Evolutionary conservation across 805 yeast species (phyloP).

Genomic region (Hanseniaspora vineae): DNA sequence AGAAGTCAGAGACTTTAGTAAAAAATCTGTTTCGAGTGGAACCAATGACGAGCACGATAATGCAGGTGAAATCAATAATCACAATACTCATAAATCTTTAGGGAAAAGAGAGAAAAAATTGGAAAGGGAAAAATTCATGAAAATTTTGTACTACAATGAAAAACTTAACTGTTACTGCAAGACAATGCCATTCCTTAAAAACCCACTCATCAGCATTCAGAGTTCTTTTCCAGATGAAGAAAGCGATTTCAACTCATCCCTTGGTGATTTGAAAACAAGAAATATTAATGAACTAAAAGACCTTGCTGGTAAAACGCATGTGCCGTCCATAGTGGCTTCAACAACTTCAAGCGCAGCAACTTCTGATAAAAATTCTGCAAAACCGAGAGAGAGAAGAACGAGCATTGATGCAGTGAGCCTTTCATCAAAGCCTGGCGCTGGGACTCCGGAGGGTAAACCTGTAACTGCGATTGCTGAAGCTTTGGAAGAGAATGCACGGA

Average conservation of each 20-base stretch:
- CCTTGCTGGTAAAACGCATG: constrained; percentile 8
- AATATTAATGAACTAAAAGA: constrained; percentile 15
- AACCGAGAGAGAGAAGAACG: not conserved
- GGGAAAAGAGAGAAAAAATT: constrained; percentile 31
- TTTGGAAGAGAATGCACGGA: too few relatives aligned
- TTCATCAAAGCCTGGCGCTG: too few relatives aligned
- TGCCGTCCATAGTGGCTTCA: constrained; percentile 5
- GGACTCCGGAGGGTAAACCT: too few relatives aligned
- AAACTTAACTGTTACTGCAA: constrained; percentile 47
- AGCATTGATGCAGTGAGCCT: too few relatives aligned
- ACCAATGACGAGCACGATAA: too few relatives aligned
- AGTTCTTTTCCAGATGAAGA: constrained; percentile 21
- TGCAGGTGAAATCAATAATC: too few relatives aligned
- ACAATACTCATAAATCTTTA: too few relatives aligned
- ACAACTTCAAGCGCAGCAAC: constrained; percentile 8
- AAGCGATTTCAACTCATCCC: constrained; percentile 17
- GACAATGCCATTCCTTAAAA: constrained; percentile 38
- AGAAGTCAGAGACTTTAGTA: constrained; percentile 25
- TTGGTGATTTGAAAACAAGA: constrained; percentile 18
- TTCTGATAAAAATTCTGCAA: constrained; percentile 3
- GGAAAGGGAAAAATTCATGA: constrained; percentile 30
- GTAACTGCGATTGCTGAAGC: too few relatives aligned
- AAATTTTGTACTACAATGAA: constrained; percentile 45
- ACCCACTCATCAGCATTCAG: constrained; percentile 25
- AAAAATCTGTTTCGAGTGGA: constrained; percentile 25